Evolutionary conservation across 768 basidiomycete genomes (phyloP), one percentile per base, ranked within the genome.

Genomic region (Psilocybe subaeruginosa): DNA sequence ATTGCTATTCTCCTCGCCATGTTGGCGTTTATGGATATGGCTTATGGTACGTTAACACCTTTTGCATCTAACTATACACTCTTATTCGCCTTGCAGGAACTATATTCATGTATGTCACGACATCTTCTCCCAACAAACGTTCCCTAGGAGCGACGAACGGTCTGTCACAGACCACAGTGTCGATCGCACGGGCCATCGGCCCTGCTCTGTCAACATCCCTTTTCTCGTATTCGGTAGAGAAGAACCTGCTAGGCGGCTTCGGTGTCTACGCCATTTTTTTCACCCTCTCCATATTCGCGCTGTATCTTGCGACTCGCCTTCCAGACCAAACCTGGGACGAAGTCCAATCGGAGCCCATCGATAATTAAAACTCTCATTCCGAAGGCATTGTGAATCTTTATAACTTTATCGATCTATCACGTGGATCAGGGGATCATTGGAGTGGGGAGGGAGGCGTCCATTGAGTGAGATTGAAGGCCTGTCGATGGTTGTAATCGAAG

Each of bases 111-210:
- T 85, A 78, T 59, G 69, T 85, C 56, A 85, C 84, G 0, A 73
- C 78, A 9, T 79, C 82, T 12, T 71, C 82, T 3, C 84, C 85
- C 0, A 79, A 79, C 57, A 82, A 78, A 63, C 74, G 72, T 4
- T 81, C 81, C 0, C 73, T 86, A 3, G 85, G 85, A 23, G 79
- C 81, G 0, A 80, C 78, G 8, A 82, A 86, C 59, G 85, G 85
- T 8, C 69, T 86, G 14, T 77, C 75, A 0, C 80, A 80, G 61
- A 83, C 78, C 14, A 71, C 76, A 1, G 77, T 76, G 1, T 78
- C 82, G 2, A 69, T 80, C 8, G 77, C 79, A 0, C 78, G 82
- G 45, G 82, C 82, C 3, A 73, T 85, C 19, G 84, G 83, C 1
- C 85, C 85, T 0, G 78, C 77, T 1, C 43, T 79, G 35, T 70